These are phyloP conservation scores for Rachicladosporium sp. DNA, from an alignment of 2,329 filamentous ascomycete genomes.

Conservation along the genomic window DNA sequence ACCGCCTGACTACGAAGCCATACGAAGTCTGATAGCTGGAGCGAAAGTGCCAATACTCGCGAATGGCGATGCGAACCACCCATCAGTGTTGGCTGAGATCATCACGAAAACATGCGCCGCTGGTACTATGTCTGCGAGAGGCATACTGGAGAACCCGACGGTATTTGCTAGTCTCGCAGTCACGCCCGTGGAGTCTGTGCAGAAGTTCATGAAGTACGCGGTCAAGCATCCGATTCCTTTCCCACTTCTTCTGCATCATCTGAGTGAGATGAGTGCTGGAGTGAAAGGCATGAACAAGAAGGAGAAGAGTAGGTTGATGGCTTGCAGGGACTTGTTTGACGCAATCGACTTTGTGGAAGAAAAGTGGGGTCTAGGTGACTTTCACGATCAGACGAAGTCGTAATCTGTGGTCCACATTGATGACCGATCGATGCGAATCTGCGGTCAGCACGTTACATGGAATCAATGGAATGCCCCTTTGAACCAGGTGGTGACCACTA, in stretches of 20 bases:
- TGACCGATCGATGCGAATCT: too few species aligned
- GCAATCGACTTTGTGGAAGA: conserved; percentile 22
- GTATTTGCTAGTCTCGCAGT: conserved; percentile 46
- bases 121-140: conserved; percentile 58
- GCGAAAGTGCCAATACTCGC: conserved; percentile 48
- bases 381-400: too few species aligned
- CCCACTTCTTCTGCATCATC: conserved; percentile 52
- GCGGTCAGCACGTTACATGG: too few species aligned
- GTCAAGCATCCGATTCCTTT: conserved; percentile 47
- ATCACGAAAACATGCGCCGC: conserved; percentile 22
- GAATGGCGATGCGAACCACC: conserved; percentile 56
- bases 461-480: too few species aligned
- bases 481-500: too few species aligned
- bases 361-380: conserved; percentile 12
- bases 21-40: conserved; percentile 42
- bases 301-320: conserved; percentile 17
- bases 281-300: conserved; percentile 43
- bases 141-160: conserved; percentile 54
- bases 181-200: conserved; percentile 52
- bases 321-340: conserved; percentile 22
- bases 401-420: too few species aligned
- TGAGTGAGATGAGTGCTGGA: conserved; percentile 52
- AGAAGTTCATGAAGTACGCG: conserved; percentile 48
- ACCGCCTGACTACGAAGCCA: conserved; percentile 50
- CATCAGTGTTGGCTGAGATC: conserved; percentile 27